A percentile compares a stretch with the other conserved stretches of the same genome.
These are phyloP conservation scores for Prunus persica DNA, from an alignment of 306 rosid genomes.

Conservation along the genomic window Prunus_persica_NCBIv2 NC_034014.1:27985501-27986000, in stretches of 20 bases:
- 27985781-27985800: no score
- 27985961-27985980: no score
- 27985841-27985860: not conserved
- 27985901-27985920: no score
- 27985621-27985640: not conserved
- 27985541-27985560: no score
- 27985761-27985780: not conserved
- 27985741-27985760: not conserved
- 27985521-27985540: no score
- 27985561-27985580: no score
- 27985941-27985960: no score
- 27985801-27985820: not conserved
- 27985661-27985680: slow-evolving; percentile 3
- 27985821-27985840: not conserved
- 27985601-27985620: no score
- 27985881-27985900: not conserved
- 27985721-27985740: not conserved
- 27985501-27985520: no score
- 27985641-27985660: not conserved
- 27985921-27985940: no score
- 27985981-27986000: no score
- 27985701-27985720: not conserved
- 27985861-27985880: not conserved
- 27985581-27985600: no score
- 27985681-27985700: slow-evolving; percentile 7